Evolutionary conservation across 2,329 filamentous ascomycete species (phyloP).

Genomic region (Aspergillus novofumigatus): DNA sequence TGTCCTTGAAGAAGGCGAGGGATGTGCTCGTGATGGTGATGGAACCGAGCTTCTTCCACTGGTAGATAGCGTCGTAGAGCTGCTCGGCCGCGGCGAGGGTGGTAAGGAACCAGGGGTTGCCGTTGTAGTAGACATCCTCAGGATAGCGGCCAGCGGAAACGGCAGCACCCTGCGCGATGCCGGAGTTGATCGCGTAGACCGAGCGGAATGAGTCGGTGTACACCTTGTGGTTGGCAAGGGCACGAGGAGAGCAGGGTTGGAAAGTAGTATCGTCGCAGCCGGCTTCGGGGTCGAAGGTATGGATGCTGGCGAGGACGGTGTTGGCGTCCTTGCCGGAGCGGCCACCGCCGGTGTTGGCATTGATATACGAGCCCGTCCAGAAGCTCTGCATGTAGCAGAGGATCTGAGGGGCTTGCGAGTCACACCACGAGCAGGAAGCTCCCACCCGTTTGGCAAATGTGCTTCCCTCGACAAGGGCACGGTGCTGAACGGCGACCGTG

Average conservation of each 20-base stretch:
- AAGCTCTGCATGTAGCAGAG: constrained; percentile 71
- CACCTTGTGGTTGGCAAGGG: constrained; percentile 71
- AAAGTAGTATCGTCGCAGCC: constrained; percentile 53
- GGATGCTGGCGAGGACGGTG: constrained; percentile 53
- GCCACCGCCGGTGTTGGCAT: constrained; percentile 62
- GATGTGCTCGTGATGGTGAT: constrained; percentile 63
- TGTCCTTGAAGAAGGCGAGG: constrained; percentile 66
- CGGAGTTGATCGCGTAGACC: constrained; percentile 56
- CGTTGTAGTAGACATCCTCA: constrained; percentile 70
- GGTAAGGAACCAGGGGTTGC: constrained; percentile 75
- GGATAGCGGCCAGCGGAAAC: constrained; percentile 59
- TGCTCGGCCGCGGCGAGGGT: constrained; percentile 76
- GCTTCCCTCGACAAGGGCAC: constrained; percentile 57
- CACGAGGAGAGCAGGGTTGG: constrained; percentile 67
- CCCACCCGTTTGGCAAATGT: constrained; percentile 62
- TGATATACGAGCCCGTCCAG: constrained; percentile 62
- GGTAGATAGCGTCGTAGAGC: constrained; percentile 70
- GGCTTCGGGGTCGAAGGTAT: constrained; percentile 35
- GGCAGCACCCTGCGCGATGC: constrained; percentile 21
- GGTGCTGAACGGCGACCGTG: constrained; percentile 65
- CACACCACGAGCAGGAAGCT: constrained; percentile 57
- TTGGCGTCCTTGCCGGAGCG: constrained; percentile 70
- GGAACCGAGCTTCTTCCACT: constrained; percentile 61
- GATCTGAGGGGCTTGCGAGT: constrained; percentile 63
- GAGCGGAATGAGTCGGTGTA: constrained; percentile 71